Conservation (phyloP, 805 yeast genomes). For the Pichia californica region DNA sequence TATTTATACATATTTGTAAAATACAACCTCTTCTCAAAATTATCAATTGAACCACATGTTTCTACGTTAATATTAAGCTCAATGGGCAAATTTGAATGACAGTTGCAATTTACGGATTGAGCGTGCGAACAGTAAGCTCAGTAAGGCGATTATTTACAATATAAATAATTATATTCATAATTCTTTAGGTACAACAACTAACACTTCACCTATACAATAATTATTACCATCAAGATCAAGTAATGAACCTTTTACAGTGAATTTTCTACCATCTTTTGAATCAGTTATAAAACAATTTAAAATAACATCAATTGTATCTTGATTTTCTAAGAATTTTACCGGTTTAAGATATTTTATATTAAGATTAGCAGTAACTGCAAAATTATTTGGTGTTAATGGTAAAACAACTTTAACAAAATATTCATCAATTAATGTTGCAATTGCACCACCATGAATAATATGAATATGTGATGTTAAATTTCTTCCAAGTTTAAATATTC, state of each 20-base stretch:
- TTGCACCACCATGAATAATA: slow-evolving; percentile 46
- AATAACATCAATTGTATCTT: slow-evolving; percentile 13
- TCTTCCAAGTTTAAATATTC: slow-evolving; percentile 41
- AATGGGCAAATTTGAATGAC: no score
- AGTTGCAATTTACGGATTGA: no score
- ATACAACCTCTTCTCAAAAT: no score
- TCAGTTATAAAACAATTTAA: slow-evolving; percentile 20
- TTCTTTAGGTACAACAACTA: slow-evolving; percentile 22
- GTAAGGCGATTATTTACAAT: no score
- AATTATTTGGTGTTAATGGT: slow-evolving; percentile 36
- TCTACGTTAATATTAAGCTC: no score
- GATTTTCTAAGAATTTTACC: slow-evolving; percentile 13
- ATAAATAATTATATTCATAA: no score
- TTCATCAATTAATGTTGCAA: slow-evolving; percentile 49
- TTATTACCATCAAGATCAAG: slow-evolving; percentile 13
- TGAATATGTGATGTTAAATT: slow-evolving; percentile 42
- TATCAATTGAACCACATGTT: no score
- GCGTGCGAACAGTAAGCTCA: no score
- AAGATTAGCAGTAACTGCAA: slow-evolving; percentile 46
- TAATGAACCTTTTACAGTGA: slow-evolving; percentile 19
- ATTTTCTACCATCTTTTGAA: slow-evolving; percentile 13
- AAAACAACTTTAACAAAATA: slow-evolving; percentile 46
- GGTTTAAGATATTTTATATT: slow-evolving; percentile 35
- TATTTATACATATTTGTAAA: no score
- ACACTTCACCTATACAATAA: slow-evolving; percentile 21